Conservation (phyloP, 305 asterid species). For the Ajuga reptans region DNA sequence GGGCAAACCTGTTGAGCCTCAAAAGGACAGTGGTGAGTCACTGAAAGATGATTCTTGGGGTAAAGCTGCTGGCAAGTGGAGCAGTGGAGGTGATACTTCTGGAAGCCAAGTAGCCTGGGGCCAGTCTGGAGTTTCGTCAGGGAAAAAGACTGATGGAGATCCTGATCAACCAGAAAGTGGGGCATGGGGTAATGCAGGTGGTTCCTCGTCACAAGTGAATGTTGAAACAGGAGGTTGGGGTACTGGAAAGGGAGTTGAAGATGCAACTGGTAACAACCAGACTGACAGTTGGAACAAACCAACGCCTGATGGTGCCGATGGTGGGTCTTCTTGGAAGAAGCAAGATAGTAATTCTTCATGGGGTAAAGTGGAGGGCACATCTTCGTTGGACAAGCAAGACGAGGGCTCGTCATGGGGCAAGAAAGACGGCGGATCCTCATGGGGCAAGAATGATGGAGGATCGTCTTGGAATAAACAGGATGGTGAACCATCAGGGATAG, state of each 20-base stretch:
- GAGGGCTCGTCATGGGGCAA: slow-evolving; percentile 30
- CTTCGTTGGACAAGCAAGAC: slow-evolving; percentile 28
- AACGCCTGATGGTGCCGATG: slow-evolving; percentile 23
- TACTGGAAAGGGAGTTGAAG: slow-evolving; percentile 22
- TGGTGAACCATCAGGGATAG: too few relatives aligned
- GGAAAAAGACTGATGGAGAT: slow-evolving; percentile 32
- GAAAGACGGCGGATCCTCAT: slow-evolving; percentile 30
- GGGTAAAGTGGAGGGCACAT: slow-evolving; percentile 29
- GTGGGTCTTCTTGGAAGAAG: slow-evolving; percentile 32
- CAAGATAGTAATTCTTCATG: slow-evolving; percentile 28
- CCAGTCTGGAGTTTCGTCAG: slow-evolving; percentile 36
- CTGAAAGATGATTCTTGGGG: slow-evolving; percentile 49
- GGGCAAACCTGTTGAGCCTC: slow-evolving; percentile 46
- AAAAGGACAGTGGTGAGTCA: slow-evolving; percentile 22
- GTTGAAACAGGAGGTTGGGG: slow-evolving; percentile 30
- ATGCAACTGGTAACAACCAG: slow-evolving; percentile 20
- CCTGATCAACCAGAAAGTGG: slow-evolving; percentile 33
- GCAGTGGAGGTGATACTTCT: slow-evolving; percentile 36
- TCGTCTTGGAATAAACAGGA: slow-evolving; percentile 23
- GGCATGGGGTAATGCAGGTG: slow-evolving; percentile 27
- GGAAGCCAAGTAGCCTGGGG: slow-evolving; percentile 48
- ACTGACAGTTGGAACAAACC: slow-evolving; percentile 29
- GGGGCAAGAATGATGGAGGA: slow-evolving; percentile 30
- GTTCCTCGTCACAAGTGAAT: slow-evolving; percentile 16
- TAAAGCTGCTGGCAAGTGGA: slow-evolving; percentile 40